phyloP scores from a whole-genome alignment of 371 early-diverging fungal genomes.

The Dinochytrium kinnereticum region DNA sequence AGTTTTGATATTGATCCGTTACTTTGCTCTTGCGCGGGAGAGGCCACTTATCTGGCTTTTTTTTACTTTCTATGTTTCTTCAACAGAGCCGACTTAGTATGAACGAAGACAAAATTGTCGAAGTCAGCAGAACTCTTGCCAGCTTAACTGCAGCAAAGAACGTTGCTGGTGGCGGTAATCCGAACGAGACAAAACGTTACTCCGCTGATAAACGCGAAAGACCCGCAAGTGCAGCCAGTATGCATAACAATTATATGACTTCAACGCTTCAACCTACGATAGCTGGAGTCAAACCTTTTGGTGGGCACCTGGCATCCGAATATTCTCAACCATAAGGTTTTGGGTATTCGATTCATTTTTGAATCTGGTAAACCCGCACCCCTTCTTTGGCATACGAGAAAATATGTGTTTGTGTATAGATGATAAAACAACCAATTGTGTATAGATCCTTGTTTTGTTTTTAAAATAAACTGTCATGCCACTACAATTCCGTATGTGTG shows the following conservation, averaged over 20 bases:
- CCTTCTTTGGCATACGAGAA: too few species aligned
- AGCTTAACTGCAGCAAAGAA: not conserved
- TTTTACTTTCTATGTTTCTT: not conserved
- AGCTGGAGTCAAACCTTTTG: not conserved
- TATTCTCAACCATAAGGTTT: too few species aligned
- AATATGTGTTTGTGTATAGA: not conserved
- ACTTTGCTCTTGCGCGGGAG: not conserved
- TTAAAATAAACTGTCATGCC: not conserved
- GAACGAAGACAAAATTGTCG: constrained; percentile 48
- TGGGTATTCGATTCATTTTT: too few species aligned
- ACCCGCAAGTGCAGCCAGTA: not conserved
- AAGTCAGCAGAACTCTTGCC: constrained; percentile 8
- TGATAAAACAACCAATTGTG: too few species aligned
- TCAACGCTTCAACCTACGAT: too few species aligned
- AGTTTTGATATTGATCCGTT: too few species aligned
- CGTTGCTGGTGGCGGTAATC: not conserved
- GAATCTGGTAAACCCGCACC: too few species aligned
- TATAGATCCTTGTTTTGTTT: too few species aligned
- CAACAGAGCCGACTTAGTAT: constrained; percentile 50
- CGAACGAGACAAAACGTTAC: too few species aligned
- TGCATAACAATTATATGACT: too few species aligned
- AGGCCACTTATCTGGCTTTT: not conserved
- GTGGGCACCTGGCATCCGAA: not conserved
- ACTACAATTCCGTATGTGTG: not conserved
- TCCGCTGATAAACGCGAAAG: not conserved